Evolutionary conservation across 306 rosid genomes (phyloP).

Genomic region (Dalbergia cultrata): DNA sequence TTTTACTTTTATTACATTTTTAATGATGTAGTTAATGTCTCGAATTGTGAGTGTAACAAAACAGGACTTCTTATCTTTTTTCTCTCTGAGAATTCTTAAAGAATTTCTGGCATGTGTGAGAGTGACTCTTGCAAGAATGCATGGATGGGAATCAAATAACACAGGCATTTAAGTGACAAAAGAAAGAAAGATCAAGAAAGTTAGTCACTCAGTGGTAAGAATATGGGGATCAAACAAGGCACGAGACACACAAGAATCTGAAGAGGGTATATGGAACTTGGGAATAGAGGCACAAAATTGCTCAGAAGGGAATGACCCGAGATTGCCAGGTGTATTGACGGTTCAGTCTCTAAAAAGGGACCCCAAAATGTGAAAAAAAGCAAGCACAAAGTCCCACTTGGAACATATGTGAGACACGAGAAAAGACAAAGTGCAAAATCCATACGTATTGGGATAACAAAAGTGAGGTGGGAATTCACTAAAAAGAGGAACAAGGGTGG

Average conservation of each 20-base stretch:
- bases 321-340: slow-evolving; percentile 43
- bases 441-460: slow-evolving; percentile 56
- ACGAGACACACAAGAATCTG: slow-evolving; percentile 25
- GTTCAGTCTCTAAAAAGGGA: slow-evolving; percentile 1
- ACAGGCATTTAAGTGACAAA: too few relatives aligned
- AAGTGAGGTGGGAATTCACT: slow-evolving; percentile 53
- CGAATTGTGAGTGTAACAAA: background rate
- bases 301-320: slow-evolving; percentile 33
- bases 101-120: background rate
- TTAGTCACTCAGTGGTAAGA: slow-evolving; percentile 21
- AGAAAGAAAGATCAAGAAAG: slow-evolving; percentile 11
- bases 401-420: background rate
- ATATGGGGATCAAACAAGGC: background rate
- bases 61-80: too few relatives aligned
- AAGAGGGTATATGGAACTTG: slow-evolving; percentile 29
- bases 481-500: slow-evolving; percentile 34
- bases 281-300: slow-evolving; percentile 42
- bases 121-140: slow-evolving; percentile 6
- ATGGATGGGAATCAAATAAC: background rate
- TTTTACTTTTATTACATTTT: too few relatives aligned
- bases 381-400: slow-evolving; percentile 33
- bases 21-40: too few relatives aligned
- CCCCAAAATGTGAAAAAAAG: slow-evolving; percentile 16
- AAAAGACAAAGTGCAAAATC: slow-evolving; percentile 31
- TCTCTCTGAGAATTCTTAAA: too few relatives aligned